Conservation (phyloP, 768 basidiomycete species). For the Amanita thiersii region DNA sequence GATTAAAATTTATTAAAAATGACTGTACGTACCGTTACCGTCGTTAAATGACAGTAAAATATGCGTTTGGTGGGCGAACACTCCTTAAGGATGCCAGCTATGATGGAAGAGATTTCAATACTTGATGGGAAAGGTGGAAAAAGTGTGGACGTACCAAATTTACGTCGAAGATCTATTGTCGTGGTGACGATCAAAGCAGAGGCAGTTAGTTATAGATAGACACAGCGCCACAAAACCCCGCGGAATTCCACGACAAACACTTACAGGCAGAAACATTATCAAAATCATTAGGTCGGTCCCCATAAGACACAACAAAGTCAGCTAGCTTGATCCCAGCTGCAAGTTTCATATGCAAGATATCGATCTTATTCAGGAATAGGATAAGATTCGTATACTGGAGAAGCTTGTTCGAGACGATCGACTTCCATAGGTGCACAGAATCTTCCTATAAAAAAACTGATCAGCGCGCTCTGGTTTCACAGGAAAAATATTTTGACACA, state of each 20-base stretch:
- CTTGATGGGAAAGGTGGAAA: conserved; percentile 1
- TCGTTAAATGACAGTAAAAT: conserved; percentile 62
- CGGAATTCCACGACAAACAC: conserved; percentile 16
- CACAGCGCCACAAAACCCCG: conserved; percentile 4
- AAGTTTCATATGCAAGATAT: conserved; percentile 63
- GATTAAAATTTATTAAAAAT: background rate
- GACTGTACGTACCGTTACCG: conserved; percentile 45
- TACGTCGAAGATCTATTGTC: conserved; percentile 29
- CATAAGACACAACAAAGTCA: conserved; percentile 68
- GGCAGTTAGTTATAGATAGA: conserved; percentile 8
- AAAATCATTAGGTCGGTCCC: conserved; percentile 58
- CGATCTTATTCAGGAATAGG: conserved; percentile 78
- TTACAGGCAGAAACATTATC: conserved; percentile 62
- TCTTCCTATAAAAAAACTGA: conserved; percentile 45
- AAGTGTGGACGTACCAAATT: conserved; percentile 30
- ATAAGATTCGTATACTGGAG: conserved; percentile 66
- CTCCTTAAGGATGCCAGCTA: conserved; percentile 35
- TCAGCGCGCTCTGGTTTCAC: too few relatives aligned
- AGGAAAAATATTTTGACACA: conserved; percentile 16
- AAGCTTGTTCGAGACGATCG: conserved; percentile 63
- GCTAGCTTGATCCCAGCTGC: conserved; percentile 52
- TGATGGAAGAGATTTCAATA: background rate
- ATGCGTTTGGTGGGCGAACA: conserved; percentile 34
- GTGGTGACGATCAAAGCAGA: background rate
- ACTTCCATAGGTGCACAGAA: conserved; percentile 68